Conservation (phyloP, 2,329 filamentous ascomycete genomes). For the Claviceps arundinis region DNA sequence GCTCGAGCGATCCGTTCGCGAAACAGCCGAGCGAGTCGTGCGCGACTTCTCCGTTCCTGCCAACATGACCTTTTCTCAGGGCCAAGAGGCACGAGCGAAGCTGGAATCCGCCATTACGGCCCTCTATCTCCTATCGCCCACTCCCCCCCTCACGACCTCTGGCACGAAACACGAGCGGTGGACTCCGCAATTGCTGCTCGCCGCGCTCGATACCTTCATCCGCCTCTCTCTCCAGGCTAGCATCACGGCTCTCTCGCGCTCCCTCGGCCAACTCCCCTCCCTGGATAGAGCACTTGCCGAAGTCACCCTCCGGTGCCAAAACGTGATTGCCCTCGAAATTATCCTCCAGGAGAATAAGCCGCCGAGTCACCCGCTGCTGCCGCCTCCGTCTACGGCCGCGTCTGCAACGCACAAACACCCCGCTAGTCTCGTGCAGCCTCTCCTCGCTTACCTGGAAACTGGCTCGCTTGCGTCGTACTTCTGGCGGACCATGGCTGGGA, state of each 20-base stretch:
- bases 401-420: constrained; percentile 22
- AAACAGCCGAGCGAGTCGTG: constrained; percentile 63
- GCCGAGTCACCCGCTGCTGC: constrained; percentile 55
- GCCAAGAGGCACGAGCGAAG: constrained; percentile 61
- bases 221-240: constrained; percentile 70
- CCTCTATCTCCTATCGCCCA: constrained; percentile 71
- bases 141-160: constrained; percentile 9
- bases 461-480: constrained; percentile 81
- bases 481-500: constrained; percentile 78
- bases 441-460: constrained; percentile 72
- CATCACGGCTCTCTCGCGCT: constrained; percentile 58
- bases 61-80: constrained; percentile 45
- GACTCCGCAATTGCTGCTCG: constrained; percentile 59
- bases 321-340: constrained; percentile 74
- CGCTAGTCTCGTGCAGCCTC: constrained; percentile 53
- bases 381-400: constrained; percentile 8
- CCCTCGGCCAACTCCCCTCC: constrained; percentile 65
- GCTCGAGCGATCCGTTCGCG: constrained; percentile 59
- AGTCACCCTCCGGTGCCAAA: constrained; percentile 74
- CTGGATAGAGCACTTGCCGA: constrained; percentile 74
- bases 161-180: constrained; percentile 39
- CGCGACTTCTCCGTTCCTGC: constrained; percentile 64
- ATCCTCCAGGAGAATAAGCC: constrained; percentile 57
- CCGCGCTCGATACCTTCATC: constrained; percentile 68
- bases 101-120: constrained; percentile 62